Conservation (phyloP, 306 rosid genomes). For the Urtica urens region DNA sequence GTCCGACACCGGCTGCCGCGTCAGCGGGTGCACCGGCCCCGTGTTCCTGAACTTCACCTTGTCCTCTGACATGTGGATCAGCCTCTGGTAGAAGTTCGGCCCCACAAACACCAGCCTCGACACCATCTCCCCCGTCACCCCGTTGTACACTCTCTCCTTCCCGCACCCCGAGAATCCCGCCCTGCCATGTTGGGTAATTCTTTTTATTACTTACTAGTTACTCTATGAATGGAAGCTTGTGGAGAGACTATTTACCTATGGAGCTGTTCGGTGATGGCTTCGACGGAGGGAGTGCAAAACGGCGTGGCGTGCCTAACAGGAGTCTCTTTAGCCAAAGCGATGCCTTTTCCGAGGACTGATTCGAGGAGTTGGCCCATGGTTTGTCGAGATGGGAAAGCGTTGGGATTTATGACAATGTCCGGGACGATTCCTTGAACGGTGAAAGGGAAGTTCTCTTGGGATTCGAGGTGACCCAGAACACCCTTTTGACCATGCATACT, state of each 20-base stretch:
- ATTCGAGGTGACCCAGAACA: conserved; percentile 84
- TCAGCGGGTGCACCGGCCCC: conserved; percentile 91
- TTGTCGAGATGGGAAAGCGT: conserved; percentile 95
- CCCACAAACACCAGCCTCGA: conserved; percentile 87
- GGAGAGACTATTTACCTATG: conserved; percentile 50
- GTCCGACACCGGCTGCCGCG: conserved; percentile 95
- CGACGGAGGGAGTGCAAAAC: conserved; percentile 69
- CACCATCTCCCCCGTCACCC: conserved; percentile 86
- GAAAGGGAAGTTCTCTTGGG: conserved; percentile 89
- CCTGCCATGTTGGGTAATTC: too few species aligned
- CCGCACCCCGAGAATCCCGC: conserved; percentile 90
- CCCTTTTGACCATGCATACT: conserved; percentile 99
- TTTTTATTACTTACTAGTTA: too few species aligned
- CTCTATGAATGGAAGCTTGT: too few species aligned
- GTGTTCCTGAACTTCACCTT: conserved; percentile 91
- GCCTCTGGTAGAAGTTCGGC: conserved; percentile 90
- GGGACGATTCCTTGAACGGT: conserved; percentile 91
- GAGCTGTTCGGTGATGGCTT: conserved; percentile 77
- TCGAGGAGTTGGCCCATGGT: conserved; percentile 97
- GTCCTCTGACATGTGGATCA: conserved; percentile 95
- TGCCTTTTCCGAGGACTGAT: conserved; percentile 94
- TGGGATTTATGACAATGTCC: conserved; percentile 90
- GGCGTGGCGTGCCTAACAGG: conserved; percentile 65
- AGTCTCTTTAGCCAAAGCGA: conserved; percentile 50
- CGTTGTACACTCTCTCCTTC: conserved; percentile 82